Base-by-base conservation (phyloP, 805 yeast genomes). In the Candida nanaspora region DNA sequence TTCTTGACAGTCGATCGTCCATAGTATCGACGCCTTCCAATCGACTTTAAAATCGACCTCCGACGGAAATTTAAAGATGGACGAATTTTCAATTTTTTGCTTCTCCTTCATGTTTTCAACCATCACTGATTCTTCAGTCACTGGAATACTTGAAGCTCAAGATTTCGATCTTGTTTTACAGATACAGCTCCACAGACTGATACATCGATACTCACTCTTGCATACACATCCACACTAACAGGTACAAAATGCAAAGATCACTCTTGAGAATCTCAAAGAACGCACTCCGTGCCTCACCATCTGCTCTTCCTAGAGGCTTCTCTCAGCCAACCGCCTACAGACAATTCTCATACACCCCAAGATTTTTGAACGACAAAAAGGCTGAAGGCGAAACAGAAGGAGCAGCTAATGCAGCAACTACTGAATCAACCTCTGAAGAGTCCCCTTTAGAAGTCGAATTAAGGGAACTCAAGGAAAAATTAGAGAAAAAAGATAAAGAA, bases 401-500 rank as follows among this genome's bases (percentile, higher is more conserved):
- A 6, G n/a, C 46, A 16, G 29, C 41, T 7, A 45, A 41, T 19
- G 46, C 41, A 15, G 45, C 43, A 25, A 30, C 37, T 9, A 43
- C 47, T 6, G 46, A 43, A 25, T 33, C 43, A 6, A 35, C 44
- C 11, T 54, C 44, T 29, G 49, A 41, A 18, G 38, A 46, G 13
- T 42, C 61, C 28, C 57, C 63, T 18, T 30, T 56, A 33, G 61
- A 50, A 42, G 53, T 50, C 44, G 62, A 57, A 49, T 50, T 57
- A n/a, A 51, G 52, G 13, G 70, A 68, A 41, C 53, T 81, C 46
- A 68, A 75, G 55, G 66, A 63, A 22, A 78, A 82, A 58, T 66
- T 78, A 47, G 72, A 63, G 28, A 69, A 70, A 41, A 86, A 80
- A 57, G 81, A 74, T 52, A 80, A 78, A 56, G 95, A 88, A 47